These are phyloP conservation scores for Mycosphaerella sp. DNA, from an alignment of 2,329 filamentous ascomycete species.

Conservation along the genomic window DNA sequence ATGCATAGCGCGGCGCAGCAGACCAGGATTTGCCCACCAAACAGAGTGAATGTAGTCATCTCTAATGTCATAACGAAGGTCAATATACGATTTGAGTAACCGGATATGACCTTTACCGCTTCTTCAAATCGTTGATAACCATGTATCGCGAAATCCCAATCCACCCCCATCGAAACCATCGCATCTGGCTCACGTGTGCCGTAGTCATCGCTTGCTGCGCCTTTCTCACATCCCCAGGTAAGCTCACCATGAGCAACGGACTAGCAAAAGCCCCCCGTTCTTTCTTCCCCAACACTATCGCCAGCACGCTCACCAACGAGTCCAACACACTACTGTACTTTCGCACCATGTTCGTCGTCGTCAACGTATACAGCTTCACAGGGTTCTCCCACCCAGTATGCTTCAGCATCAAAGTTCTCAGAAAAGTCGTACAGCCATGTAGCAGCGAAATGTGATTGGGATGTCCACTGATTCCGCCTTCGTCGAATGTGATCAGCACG, in stretches of 20 bases:
- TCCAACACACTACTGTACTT: conserved; percentile 82
- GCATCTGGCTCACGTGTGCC: conserved; percentile 93
- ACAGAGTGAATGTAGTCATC: conserved; percentile 12
- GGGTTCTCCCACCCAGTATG: conserved; percentile 62
- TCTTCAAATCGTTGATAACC: conserved; percentile 80
- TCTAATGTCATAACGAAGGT: conserved; percentile 16
- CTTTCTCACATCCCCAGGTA: conserved; percentile 54
- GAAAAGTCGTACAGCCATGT: conserved; percentile 69
- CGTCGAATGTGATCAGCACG: conserved; percentile 83
- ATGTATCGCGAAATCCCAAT: conserved; percentile 88
- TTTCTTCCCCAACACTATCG: conserved; percentile 45
- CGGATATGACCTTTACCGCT: conserved; percentile 41
- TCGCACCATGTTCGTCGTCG: conserved; percentile 61
- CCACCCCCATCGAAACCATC: conserved; percentile 97
- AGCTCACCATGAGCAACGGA: conserved; percentile 64
- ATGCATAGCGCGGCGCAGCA: conserved; percentile 16
- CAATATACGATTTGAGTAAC: conserved; percentile 2
- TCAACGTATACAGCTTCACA: conserved; percentile 79
- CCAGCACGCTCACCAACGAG: conserved; percentile 60
- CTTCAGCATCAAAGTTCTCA: conserved; percentile 57
- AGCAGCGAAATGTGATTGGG: conserved; percentile 91
- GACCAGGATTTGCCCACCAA: conserved; percentile 1
- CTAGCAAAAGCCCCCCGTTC: conserved; percentile 50
- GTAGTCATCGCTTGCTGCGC: conserved; percentile 83
- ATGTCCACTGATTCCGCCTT: conserved; percentile 73